These are phyloP conservation scores for Pseudopyricularia cyperi DNA, from an alignment of 2,329 filamentous ascomycete genomes.

Conservation along the genomic window DNA sequence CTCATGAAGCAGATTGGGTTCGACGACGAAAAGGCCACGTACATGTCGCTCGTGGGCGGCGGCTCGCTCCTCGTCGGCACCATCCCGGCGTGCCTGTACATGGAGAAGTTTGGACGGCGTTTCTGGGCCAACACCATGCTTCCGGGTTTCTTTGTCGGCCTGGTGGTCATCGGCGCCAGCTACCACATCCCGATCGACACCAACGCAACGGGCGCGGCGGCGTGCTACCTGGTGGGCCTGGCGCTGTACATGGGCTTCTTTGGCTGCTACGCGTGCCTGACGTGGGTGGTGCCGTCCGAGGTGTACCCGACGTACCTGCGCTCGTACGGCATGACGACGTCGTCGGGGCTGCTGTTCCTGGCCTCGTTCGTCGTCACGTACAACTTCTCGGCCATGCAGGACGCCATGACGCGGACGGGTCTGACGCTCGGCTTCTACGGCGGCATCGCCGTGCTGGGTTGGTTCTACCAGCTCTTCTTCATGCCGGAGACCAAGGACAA, in stretches of 20 bases:
- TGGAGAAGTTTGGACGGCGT: conserved; percentile 59
- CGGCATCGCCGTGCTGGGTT: conserved; percentile 56
- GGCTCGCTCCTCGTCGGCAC: conserved; percentile 54
- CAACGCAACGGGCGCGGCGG: conserved; percentile 35
- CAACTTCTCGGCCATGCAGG: conserved; percentile 60
- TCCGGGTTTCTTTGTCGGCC: conserved; percentile 57
- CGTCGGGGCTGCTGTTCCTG: conserved; percentile 55
- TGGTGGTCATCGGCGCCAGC: conserved; percentile 51
- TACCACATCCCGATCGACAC: conserved; percentile 40
- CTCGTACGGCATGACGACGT: conserved; percentile 61
- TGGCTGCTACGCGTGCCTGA: conserved; percentile 50
- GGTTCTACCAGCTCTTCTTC: conserved; percentile 60
- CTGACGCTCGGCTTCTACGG: conserved; percentile 61
- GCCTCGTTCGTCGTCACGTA: conserved; percentile 61
- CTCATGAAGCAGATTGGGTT: conserved; percentile 57
- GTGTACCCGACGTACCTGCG: conserved; percentile 62
- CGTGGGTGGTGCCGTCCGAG: conserved; percentile 55
- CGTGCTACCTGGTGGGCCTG: conserved; percentile 53
- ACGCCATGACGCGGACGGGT: conserved; percentile 52
- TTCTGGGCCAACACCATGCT: conserved; percentile 66
- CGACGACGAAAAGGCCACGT: conserved; percentile 45
- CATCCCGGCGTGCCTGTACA: conserved; percentile 54
- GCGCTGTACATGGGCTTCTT: conserved; percentile 59
- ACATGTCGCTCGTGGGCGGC: conserved; percentile 65
- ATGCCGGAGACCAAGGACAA: conserved; percentile 66